Conservation (phyloP, 306 rosid genomes). For the Sechiopsis laciniata region DNA sequence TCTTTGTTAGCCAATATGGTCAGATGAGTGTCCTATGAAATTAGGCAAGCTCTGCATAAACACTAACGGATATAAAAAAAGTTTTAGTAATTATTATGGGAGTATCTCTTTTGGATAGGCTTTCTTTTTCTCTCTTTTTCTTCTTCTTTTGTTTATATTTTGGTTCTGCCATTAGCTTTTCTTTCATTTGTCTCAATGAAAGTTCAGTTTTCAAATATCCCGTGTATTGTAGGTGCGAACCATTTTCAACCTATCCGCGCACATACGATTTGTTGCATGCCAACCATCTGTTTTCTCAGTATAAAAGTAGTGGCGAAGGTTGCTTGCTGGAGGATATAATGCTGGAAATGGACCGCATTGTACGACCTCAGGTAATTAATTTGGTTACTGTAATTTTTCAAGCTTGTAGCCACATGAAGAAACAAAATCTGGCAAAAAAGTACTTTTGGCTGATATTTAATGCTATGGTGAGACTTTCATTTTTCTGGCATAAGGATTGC, state of each 20-base stretch:
- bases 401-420: not conserved
- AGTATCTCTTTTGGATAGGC: not conserved
- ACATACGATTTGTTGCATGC: constrained; percentile 84
- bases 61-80: too few species aligned
- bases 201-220: constrained; percentile 24
- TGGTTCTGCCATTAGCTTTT: too few species aligned
- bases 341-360: constrained; percentile 89
- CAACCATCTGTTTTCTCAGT: constrained; percentile 62
- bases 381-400: not conserved
- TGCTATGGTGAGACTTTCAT: not conserved
- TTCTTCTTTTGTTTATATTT: not conserved
- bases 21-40: too few species aligned
- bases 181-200: not conserved
- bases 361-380: constrained; percentile 65
- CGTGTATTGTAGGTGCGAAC: constrained; percentile 61
- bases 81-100: not conserved
- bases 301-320: constrained; percentile 47
- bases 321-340: constrained; percentile 76
- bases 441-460: not conserved
- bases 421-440: not conserved
- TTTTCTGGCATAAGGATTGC: not conserved
- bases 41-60: too few species aligned
- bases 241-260: constrained; percentile 91
- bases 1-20: too few species aligned
- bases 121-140: not conserved